Base-by-base conservation (phyloP, 306 rosid genomes). In the Datisca glomerata region DNA sequence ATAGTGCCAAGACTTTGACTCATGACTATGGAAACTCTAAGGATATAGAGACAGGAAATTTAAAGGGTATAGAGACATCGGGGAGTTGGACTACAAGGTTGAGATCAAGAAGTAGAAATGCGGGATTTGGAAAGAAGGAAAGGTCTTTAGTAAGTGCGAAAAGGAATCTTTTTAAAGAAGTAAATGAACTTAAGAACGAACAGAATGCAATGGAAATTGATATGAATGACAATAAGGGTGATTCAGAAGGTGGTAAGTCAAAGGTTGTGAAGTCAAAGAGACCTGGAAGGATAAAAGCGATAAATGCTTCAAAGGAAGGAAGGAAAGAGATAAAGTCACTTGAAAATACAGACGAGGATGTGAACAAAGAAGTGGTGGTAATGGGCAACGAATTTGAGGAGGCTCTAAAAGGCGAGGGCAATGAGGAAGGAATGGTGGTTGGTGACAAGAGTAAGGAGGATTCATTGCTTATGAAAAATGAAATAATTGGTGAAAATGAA, bases 71-170 rank as follows among this genome's bases (percentile, higher is more conserved):
- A 2, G 79, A 61, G 46, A 34, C 15, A 4, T 51, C 51, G 0
- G 67, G 66, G 22, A 49, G 59, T 31, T 89, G 89, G 95, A 56
- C 56, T 38, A 63, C 67, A 4, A 74, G 97, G 72, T 68, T 78
- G 70, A 72, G 97, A 57, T 40, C 81, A 10, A 75, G 91, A 47
- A 61, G 22, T 48, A 56, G 45, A 24, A 67, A 49, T 59, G 68
- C 14, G 11, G 58, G 69, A 23, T 49, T 63, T 45, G 36, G 40
- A 37, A 74, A 55, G 60, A 71, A 64, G 41, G 64, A 70, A 52
- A 59, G 24, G 21, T 47, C 32, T 27, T 51, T 53, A 0, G 58
- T 42, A 0, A 45, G 66, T 8, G 75, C 85, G 66, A 83, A 80
- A 57, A 74, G 91, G 74, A 83, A 55, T 64, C 62, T 74, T 59